Conservation (phyloP, 768 basidiomycete genomes). For the Serendipita sp. region DNA sequence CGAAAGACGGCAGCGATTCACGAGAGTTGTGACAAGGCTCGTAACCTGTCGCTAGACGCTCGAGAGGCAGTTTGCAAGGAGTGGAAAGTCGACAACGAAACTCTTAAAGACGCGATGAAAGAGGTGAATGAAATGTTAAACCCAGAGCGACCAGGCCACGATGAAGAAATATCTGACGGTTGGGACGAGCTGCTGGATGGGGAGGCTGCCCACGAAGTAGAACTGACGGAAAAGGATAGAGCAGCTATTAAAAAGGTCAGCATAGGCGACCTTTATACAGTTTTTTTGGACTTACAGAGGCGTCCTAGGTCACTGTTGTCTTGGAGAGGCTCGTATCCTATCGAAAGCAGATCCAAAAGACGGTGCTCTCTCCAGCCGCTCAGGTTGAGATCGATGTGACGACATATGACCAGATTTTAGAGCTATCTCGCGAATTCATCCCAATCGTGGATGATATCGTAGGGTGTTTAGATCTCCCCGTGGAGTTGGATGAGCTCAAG, state of each 20-base stretch:
- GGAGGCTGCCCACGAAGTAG: neutral
- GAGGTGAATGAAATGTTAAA: constrained; percentile 43
- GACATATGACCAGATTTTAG: neutral
- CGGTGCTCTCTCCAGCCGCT: neutral
- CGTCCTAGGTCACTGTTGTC: neutral
- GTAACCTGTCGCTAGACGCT: constrained; percentile 41
- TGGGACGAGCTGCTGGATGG: constrained; percentile 1
- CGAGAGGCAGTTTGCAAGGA: constrained; percentile 35
- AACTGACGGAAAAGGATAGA: neutral
- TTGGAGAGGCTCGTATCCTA: neutral
- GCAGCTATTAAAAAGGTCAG: constrained; percentile 2
- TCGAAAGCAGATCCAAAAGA: neutral
- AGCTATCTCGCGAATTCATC: neutral
- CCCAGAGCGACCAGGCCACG: constrained; percentile 21
- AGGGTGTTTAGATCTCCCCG: neutral
- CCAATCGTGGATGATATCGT: neutral
- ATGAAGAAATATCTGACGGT: neutral
- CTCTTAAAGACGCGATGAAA: constrained; percentile 41
- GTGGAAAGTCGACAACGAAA: constrained; percentile 35
- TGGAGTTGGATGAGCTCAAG: neutral
- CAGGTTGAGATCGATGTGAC: neutral
- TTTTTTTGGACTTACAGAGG: neutral
- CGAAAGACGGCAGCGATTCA: constrained; percentile 43
- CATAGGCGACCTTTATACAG: neutral
- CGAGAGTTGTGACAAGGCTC: constrained; percentile 36